phyloP scores from a whole-genome alignment of 1,139 yeast species.

The Geotrichum bryndzae region DNA sequence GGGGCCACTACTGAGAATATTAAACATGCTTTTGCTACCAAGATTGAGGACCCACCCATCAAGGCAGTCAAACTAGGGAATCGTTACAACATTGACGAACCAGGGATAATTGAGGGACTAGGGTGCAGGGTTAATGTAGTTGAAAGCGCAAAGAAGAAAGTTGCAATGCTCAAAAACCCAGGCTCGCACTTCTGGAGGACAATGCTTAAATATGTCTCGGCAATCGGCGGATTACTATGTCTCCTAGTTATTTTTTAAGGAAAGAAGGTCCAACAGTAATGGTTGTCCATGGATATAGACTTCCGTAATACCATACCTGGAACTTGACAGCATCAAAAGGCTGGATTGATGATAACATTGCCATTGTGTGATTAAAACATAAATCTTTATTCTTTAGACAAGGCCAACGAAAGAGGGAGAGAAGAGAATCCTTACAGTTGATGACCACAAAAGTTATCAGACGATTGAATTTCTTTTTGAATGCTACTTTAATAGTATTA shows the following conservation, averaged over 20 bases:
- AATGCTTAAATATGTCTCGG: too few relatives aligned
- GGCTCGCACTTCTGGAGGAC: neutral
- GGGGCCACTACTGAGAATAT: constrained; percentile 1
- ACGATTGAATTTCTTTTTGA: neutral
- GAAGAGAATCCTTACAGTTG: neutral
- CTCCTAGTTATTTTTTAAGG: too few relatives aligned
- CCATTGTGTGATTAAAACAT: neutral
- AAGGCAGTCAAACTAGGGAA: neutral
- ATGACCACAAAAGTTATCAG: neutral
- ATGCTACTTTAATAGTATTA: neutral
- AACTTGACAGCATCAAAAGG: neutral
- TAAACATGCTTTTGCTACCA: neutral
- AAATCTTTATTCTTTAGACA: neutral
- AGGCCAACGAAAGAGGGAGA: neutral
- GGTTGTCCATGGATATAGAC: neutral
- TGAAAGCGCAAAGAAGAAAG: neutral
- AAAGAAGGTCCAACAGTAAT: neutral
- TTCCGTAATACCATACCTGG: neutral
- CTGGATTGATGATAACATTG: neutral
- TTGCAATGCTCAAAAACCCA: neutral
- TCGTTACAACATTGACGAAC: neutral
- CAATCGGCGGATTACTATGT: too few relatives aligned
- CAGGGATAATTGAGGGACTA: neutral
- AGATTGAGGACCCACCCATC: neutral
- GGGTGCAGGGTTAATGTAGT: neutral